Evolutionary conservation across 2,329 filamentous ascomycete genomes (phyloP).

Genomic region (Epicoccum sorghinum): DNA sequence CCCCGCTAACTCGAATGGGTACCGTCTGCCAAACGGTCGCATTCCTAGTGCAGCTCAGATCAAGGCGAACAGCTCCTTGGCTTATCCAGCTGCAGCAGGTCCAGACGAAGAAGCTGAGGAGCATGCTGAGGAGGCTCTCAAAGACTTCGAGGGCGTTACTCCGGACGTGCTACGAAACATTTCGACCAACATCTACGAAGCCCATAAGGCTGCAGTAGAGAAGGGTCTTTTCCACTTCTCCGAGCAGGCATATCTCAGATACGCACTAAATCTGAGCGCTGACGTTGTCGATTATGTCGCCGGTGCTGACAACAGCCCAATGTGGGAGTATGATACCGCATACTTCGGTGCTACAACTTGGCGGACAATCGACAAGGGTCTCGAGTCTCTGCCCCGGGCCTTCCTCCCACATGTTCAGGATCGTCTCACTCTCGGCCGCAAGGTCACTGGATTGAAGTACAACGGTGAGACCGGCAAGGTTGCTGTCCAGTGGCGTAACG

Average conservation of each 20-base stretch:
- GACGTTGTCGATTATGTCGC: constrained; percentile 57
- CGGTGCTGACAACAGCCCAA: constrained; percentile 53
- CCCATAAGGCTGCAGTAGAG: constrained; percentile 61
- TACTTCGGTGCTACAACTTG: constrained; percentile 67
- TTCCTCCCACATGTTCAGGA: constrained; percentile 68
- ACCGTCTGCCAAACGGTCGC: constrained; percentile 41
- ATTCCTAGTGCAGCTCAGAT: constrained; percentile 42
- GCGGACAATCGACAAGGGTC: constrained; percentile 68
- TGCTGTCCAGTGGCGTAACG: constrained; percentile 63
- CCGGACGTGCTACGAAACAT: constrained; percentile 48
- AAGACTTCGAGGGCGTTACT: constrained; percentile 28
- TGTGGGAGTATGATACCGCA: constrained; percentile 55
- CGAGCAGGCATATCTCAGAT: constrained; percentile 67
- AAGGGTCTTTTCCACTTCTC: constrained; percentile 68
- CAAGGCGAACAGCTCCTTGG: constrained; percentile 34
- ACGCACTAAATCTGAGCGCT: constrained; percentile 62
- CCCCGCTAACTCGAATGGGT: constrained; percentile 50
- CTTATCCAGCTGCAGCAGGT: constrained; percentile 18
- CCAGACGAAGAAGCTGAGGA: constrained; percentile 28
- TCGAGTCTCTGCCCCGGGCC: constrained; percentile 64
- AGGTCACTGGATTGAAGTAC: constrained; percentile 63
- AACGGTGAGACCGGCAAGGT: constrained; percentile 60
- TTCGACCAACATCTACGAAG: constrained; percentile 55
- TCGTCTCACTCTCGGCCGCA: constrained; percentile 62
- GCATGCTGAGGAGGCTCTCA: constrained; percentile 26